Conservation (phyloP, 768 basidiomycete genomes). For the Termitomyces sp. region DNA sequence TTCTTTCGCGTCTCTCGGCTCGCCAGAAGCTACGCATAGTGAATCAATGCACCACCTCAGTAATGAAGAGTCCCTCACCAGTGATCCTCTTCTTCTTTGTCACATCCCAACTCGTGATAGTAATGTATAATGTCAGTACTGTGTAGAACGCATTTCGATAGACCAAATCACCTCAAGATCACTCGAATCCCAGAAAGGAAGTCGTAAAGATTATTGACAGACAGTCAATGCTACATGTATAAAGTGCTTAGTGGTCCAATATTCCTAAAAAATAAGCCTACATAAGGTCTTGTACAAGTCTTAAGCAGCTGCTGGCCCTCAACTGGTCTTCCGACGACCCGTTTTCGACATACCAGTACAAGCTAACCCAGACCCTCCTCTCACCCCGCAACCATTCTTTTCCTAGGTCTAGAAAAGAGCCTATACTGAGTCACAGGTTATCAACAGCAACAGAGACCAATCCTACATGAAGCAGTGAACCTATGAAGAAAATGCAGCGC, state of each 20-base stretch:
- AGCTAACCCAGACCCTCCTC: background rate
- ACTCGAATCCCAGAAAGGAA: background rate
- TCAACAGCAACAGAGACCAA: background rate
- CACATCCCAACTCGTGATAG: background rate
- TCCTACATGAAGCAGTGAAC: conserved; percentile 8
- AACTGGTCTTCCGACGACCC: conserved; percentile 11
- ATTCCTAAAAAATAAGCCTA: background rate
- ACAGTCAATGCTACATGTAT: background rate
- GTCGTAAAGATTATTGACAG: background rate
- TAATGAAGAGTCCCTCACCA: background rate
- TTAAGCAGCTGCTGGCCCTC: conserved; percentile 6
- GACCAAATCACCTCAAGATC: background rate
- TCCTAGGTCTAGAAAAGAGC: conserved; percentile 4
- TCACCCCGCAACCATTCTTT: conserved; percentile 9
- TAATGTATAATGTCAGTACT: background rate
- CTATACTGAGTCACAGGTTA: background rate
- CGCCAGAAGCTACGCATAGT: background rate
- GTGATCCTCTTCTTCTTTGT: background rate
- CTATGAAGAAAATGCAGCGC: conserved; percentile 13
- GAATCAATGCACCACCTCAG: background rate
- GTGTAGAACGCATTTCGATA: background rate
- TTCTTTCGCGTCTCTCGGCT: background rate
- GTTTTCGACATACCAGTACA: conserved; percentile 13
- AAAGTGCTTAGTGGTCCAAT: background rate
- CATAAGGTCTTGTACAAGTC: conserved; percentile 4